A percentile compares a stretch with the other conserved stretches of the same genome.
Conservation (phyloP, 2,329 filamentous ascomycete genomes). For the Ophiostoma himal-ulmi region DNA sequence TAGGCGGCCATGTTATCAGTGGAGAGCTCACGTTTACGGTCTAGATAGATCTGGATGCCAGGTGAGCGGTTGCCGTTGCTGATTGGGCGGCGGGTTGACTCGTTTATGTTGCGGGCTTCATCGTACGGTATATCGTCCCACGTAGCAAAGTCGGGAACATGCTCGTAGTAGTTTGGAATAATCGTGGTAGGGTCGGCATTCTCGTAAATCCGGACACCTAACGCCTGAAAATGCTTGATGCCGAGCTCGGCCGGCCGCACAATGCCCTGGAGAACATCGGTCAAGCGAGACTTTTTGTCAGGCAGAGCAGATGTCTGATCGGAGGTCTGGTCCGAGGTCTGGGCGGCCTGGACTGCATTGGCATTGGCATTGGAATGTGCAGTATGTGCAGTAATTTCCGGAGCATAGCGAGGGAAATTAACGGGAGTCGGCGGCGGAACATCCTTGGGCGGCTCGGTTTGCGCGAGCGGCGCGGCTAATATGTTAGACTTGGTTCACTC, state of each 20-base stretch:
- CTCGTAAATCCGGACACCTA: slow-evolving; percentile 51
- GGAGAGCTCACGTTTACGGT: slow-evolving; percentile 53
- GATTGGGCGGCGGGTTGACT: slow-evolving; percentile 43
- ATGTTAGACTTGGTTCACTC: background rate
- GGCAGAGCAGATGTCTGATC: background rate
- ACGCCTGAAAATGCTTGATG: slow-evolving; percentile 48
- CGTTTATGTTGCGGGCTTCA: slow-evolving; percentile 45
- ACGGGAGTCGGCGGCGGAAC: slow-evolving; percentile 54
- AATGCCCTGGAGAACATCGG: slow-evolving; percentile 48
- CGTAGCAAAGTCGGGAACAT: slow-evolving; percentile 47
- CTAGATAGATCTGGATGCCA: slow-evolving; percentile 52
- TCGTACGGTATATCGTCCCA: slow-evolving; percentile 49
- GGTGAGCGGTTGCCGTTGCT: slow-evolving; percentile 51
- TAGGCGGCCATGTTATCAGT: slow-evolving; percentile 54
- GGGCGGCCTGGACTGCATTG: background rate
- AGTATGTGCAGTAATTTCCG: slow-evolving; percentile 28
- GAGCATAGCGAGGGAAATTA: slow-evolving; percentile 43
- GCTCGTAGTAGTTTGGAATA: slow-evolving; percentile 46
- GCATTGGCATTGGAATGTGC: background rate
- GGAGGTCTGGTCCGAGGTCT: background rate
- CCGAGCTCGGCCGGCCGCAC: slow-evolving; percentile 48
- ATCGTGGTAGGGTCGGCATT: slow-evolving; percentile 46
- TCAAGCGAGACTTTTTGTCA: slow-evolving; percentile 35
- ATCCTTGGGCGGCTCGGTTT: slow-evolving; percentile 40
- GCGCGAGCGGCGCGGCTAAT: slow-evolving; percentile 15